A percentile compares a stretch with the other conserved stretches of the same genome.
Conservation (phyloP, 2,329 filamentous ascomycete species). For the Orbilia oligospora region DNA sequence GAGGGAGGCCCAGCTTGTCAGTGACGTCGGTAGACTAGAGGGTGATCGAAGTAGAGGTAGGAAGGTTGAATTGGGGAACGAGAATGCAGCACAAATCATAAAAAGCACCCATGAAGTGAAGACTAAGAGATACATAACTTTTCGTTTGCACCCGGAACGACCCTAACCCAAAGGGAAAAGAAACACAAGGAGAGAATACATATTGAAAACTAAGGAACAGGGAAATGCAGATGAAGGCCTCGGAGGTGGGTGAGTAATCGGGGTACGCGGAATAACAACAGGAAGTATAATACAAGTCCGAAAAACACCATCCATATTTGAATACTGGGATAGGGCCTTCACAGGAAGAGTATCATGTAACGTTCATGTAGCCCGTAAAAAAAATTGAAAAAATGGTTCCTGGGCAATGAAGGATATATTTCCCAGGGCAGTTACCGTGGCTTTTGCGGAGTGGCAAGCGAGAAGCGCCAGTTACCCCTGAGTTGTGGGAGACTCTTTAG, state of each 20-base stretch:
- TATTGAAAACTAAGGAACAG: slow-evolving; percentile 28
- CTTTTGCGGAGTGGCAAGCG: background rate
- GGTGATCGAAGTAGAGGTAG: background rate
- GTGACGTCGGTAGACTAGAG: background rate
- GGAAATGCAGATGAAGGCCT: background rate
- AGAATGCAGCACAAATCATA: slow-evolving; percentile 34
- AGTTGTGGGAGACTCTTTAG: slow-evolving; percentile 27
- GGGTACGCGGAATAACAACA: background rate
- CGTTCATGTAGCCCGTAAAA: background rate
- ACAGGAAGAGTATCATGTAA: background rate
- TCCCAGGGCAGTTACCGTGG: background rate
- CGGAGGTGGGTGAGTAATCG: background rate
- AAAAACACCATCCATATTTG: background rate
- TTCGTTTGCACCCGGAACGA: slow-evolving; percentile 60
- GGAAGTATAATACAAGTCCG: background rate
- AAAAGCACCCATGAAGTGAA: slow-evolving; percentile 54
- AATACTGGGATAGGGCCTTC: background rate
- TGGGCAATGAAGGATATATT: background rate
- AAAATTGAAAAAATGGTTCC: background rate
- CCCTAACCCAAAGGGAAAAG: slow-evolving; percentile 53
- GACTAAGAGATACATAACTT: slow-evolving; percentile 60
- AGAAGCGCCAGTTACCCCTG: slow-evolving; percentile 17
- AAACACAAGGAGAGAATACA: slow-evolving; percentile 24
- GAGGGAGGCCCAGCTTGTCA: background rate
- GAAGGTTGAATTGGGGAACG: slow-evolving; percentile 14